Conservation (phyloP, 805 yeast genomes). For the Metschnikowia bowlesiae region DNA sequence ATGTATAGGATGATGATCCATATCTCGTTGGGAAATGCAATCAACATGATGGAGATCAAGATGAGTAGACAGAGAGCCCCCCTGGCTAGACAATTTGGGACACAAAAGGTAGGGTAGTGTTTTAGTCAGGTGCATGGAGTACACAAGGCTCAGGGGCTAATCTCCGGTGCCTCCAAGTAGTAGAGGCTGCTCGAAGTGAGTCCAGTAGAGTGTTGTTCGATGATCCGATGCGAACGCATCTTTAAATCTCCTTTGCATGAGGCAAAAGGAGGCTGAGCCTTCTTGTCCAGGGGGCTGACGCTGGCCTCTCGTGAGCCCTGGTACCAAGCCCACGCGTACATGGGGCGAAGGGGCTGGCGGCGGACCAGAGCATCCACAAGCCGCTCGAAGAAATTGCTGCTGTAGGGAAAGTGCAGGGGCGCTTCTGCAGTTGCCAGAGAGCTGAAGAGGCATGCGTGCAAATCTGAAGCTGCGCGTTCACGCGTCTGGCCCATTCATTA, state of each 20-base stretch:
- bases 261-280: neutral
- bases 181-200: neutral
- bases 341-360: too few relatives aligned
- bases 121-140: neutral
- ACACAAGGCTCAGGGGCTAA: neutral
- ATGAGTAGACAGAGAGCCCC: too few relatives aligned
- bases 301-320: neutral
- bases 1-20: too few relatives aligned
- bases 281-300: neutral
- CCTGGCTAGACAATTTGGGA: too few relatives aligned
- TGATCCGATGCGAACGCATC: neutral
- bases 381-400: neutral
- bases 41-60: too few relatives aligned
- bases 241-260: neutral
- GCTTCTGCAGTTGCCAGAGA: neutral
- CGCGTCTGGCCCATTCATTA: slow-evolving; percentile 2
- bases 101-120: too few relatives aligned
- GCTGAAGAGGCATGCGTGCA: neutral
- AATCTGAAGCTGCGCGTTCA: slow-evolving; percentile 4
- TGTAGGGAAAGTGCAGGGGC: neutral
- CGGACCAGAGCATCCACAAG: neutral
- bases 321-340: neutral
- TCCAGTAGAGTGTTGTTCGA: neutral
- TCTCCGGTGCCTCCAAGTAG: neutral
- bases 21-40: too few relatives aligned